Base-by-base conservation (phyloP, 2,329 filamentous ascomycete species). In the Penicillium glabrum region DNA sequence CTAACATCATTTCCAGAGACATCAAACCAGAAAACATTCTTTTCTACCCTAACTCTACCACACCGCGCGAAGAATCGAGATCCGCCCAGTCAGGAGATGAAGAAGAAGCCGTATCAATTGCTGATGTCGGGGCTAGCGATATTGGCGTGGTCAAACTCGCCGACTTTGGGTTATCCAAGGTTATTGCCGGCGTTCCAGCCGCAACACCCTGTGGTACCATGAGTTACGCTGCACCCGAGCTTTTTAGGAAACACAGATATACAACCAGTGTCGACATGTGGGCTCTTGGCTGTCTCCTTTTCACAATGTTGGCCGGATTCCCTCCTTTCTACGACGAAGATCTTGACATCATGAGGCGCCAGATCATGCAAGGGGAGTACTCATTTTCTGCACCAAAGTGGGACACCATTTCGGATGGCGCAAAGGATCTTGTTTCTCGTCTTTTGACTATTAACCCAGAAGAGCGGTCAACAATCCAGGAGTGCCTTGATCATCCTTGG, bases 21-120 rank as follows among this genome's bases (percentile, higher is more conserved):
- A 60, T 60, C 16, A 60, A 60, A 51, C 58, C 58, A 3, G 58
- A 60, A 37, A 60, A 60, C 31, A 57, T 60, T 19, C 23, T 60
- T 1, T 53, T 60, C 16, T 46, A 54, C 13, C 51, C 51, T n/a
- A 55, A 52, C 35, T 46, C 58, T 7, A n/a, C 45, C 27, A 39
- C 31, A 29, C 53, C 46, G 2, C 27, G 33, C 21, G 47, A 47
- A 29, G 45, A 23, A 14, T 48, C 48, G 2, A 54, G 44, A 24
- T 39, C 49, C 5, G 52, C 19, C 2, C 46, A 33, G n/a, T 24
- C 44, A 5, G 39, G 45, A 6, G 45, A 55, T 4, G 51, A 57
- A 35, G 58, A 60, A 27, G 58, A 60, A 50, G 58, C 48, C n/a
- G 54, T 53, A 13, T 57, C 51, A 5, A 24, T 53, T 4, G 35